A percentile compares a stretch with the other conserved stretches of the same genome.
Conservation (phyloP, 1,284 basidiomycete species). For the Chiua sp. region DNA sequence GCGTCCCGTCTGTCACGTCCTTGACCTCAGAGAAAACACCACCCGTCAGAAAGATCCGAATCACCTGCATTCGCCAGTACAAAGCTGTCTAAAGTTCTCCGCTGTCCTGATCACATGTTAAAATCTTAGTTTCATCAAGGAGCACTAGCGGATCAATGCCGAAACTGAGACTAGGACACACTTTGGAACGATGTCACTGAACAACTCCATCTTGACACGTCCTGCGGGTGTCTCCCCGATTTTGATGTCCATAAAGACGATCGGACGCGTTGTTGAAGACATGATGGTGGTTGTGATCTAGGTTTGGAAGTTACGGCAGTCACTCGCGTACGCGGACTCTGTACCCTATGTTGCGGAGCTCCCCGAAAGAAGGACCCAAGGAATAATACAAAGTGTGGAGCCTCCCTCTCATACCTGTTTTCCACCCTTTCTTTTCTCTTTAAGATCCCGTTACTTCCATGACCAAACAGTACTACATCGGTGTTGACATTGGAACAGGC, state of each 20-base stretch:
- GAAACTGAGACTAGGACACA: conserved; percentile 41
- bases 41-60: conserved; percentile 7
- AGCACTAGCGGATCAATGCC: not conserved
- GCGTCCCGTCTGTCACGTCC: conserved; percentile 69
- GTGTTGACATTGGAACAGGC: conserved; percentile 88
- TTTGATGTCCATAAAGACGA: conserved; percentile 97
- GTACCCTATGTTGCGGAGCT: not conserved
- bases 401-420: conserved; percentile 6
- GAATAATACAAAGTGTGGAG: conserved; percentile 16
- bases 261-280: conserved; percentile 61
- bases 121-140: not conserved
- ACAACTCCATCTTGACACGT: conserved; percentile 94
- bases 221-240: conserved; percentile 97
- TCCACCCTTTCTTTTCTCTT: not conserved
- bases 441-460: conserved; percentile 17
- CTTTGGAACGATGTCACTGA: conserved; percentile 92
- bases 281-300: conserved; percentile 13
- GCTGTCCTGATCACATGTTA: conserved; percentile 69
- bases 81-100: conserved; percentile 97
- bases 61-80: conserved; percentile 94
- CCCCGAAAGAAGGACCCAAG: not conserved
- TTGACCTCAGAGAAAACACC: conserved; percentile 19
- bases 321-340: not conserved
- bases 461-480: conserved; percentile 53
- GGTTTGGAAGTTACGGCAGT: no score